Conservation (phyloP, 352 stramenopile species). For the Aphanomyces euteiches region DNA sequence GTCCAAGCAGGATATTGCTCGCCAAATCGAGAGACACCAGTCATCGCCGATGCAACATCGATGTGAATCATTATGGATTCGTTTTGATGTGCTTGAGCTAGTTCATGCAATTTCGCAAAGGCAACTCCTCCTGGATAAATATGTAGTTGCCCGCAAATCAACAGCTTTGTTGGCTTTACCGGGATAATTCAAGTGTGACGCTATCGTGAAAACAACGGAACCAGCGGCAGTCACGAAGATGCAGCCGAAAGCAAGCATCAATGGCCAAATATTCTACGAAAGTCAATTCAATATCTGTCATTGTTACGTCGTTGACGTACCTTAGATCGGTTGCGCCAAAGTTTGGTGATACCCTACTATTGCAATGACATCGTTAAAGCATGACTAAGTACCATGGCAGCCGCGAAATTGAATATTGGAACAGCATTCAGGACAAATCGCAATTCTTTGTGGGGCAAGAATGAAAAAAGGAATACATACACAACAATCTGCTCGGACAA, state of each 20-base stretch:
- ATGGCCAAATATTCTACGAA: slow-evolving; percentile 46
- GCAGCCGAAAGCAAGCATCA: slow-evolving; percentile 51
- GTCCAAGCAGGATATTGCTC: slow-evolving; percentile 72
- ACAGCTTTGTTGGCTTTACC: slow-evolving; percentile 53
- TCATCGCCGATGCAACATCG: slow-evolving; percentile 92
- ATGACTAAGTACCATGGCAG: slow-evolving; percentile 66
- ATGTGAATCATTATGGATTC: slow-evolving; percentile 77
- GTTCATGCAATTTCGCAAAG: slow-evolving; percentile 55
- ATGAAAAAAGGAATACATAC: slow-evolving; percentile 94
- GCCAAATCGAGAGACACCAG: slow-evolving; percentile 88
- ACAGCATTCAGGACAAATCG: slow-evolving; percentile 97
- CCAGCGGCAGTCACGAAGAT: slow-evolving; percentile 47
- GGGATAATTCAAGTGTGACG: slow-evolving; percentile 91
- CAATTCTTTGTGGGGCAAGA: slow-evolving; percentile 98
- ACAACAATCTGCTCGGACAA: slow-evolving; percentile 35
- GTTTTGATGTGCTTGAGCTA: slow-evolving; percentile 37
- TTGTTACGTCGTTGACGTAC: slow-evolving; percentile 31
- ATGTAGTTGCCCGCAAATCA: not conserved
- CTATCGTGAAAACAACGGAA: slow-evolving; percentile 54
- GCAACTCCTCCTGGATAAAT: slow-evolving; percentile 53
- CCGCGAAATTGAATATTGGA: slow-evolving; percentile 93
- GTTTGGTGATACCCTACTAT: slow-evolving; percentile 56
- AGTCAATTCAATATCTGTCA: not conserved
- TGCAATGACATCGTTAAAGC: not conserved
- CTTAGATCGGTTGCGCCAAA: slow-evolving; percentile 61